These are phyloP conservation scores for Hymenoscyphus salicellus DNA, from an alignment of 2,329 filamentous ascomycete species.

Conservation along the genomic window DNA sequence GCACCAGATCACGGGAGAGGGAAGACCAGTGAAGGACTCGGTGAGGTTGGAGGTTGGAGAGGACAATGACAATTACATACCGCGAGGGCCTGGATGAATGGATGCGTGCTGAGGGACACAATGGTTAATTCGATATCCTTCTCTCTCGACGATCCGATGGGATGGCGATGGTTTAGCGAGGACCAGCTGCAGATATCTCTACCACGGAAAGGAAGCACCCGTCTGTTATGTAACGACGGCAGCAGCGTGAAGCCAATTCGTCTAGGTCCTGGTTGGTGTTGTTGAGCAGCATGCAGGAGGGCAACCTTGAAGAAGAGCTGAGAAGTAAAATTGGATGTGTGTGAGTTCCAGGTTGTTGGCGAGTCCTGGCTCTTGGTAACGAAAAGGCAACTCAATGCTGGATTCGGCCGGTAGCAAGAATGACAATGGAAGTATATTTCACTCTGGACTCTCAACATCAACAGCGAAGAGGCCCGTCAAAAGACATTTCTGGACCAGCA, in stretches of 20 bases:
- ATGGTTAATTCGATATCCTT: no score
- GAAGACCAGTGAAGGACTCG: neutral
- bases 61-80: neutral
- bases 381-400: neutral
- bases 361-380: conserved; percentile 1
- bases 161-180: conserved; percentile 2
- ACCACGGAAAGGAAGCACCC: conserved; percentile 1
- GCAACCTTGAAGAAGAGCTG: neutral
- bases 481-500: conserved; percentile 1
- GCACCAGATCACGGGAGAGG: neutral
- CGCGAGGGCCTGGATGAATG: neutral
- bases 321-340: conserved; percentile 1
- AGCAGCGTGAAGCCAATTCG: neutral
- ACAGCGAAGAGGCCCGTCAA: neutral
- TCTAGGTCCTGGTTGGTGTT: neutral
- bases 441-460: neutral
- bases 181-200: neutral
- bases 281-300: neutral
- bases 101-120: neutral
- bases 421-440: neutral
- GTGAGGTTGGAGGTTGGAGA: neutral
- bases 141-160: neutral
- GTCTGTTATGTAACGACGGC: conserved; percentile 2
- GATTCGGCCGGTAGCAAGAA: neutral
- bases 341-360: neutral